Conservation (phyloP, 1,284 basidiomycete genomes). For the Grifola frondosa region DNA sequence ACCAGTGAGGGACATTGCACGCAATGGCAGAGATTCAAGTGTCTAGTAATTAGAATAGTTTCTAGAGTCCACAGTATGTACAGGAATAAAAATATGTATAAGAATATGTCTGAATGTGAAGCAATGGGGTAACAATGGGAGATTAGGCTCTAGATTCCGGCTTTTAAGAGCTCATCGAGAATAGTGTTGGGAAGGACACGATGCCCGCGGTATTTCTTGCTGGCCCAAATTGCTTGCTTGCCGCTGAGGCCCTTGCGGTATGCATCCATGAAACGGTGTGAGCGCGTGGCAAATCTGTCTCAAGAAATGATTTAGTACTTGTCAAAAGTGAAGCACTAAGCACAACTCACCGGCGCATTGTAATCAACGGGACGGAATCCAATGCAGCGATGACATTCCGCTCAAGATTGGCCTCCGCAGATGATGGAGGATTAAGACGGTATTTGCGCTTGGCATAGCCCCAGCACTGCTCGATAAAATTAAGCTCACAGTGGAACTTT, state of each 20-base stretch:
- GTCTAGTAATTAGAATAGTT: too few species aligned
- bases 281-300: too few species aligned
- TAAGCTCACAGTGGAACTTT: conserved; percentile 24
- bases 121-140: too few species aligned
- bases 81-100: too few species aligned
- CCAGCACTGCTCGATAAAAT: conserved; percentile 25
- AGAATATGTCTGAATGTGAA: too few species aligned
- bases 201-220: conserved; percentile 16
- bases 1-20: too few species aligned
- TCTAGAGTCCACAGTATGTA: too few species aligned
- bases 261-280: conserved; percentile 22
- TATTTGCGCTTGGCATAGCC: conserved; percentile 19
- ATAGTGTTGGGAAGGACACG: conserved; percentile 9
- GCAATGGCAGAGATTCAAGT: too few species aligned
- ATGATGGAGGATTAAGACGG: conserved; percentile 4
- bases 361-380: conserved; percentile 4
- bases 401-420: conserved; percentile 9
- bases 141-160: too few species aligned
- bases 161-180: conserved; percentile 1
- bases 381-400: conserved; percentile 10
- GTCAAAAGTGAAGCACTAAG: too few species aligned
- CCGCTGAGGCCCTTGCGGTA: conserved; percentile 21
- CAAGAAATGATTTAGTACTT: too few species aligned
- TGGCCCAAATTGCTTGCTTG: conserved; percentile 20
- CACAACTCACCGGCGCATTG: conserved; percentile 6